Percentiles rank a stretch among this genome's conserved stretches.
Evolutionary conservation across 2,329 filamentous ascomycete species (phyloP).

Genomic region (Alternaria postmessia): DNA sequence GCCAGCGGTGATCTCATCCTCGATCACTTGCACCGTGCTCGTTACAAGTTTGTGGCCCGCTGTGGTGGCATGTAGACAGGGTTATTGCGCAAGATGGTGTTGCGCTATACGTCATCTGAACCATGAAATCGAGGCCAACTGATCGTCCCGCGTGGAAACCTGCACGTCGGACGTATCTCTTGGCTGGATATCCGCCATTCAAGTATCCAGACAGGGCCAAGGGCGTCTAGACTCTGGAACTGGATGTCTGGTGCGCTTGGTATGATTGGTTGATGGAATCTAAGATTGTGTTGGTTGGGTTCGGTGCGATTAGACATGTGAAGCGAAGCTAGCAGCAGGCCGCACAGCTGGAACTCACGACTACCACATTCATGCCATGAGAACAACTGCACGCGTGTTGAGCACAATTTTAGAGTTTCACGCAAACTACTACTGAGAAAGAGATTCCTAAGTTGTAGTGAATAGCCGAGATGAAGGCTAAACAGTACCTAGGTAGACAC

Average conservation of each 20-base stretch:
- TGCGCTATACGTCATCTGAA: slow-evolving; percentile 26
- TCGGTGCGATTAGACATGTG: neutral
- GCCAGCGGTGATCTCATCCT: slow-evolving; percentile 30
- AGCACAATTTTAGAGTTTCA: neutral
- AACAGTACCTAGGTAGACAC: neutral
- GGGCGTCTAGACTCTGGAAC: neutral
- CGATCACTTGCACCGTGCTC: slow-evolving; percentile 7
- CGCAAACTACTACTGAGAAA: neutral
- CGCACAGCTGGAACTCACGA: neutral
- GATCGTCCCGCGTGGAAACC: slow-evolving; percentile 28
- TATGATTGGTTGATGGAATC: neutral
- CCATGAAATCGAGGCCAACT: slow-evolving; percentile 14
- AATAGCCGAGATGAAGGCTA: neutral
- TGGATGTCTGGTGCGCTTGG: neutral
- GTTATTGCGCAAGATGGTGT: slow-evolving; percentile 9
- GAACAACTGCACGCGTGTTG: neutral
- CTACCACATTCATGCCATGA: neutral
- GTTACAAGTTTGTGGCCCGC: slow-evolving; percentile 25
- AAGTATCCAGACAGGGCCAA: neutral
- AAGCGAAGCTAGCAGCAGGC: neutral
- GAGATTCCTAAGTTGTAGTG: neutral
- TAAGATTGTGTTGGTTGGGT: neutral
- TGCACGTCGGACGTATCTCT: slow-evolving; percentile 2
- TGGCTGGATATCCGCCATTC: neutral
- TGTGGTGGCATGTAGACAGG: slow-evolving; percentile 17